Conservation (phyloP, 768 basidiomycete genomes). For the Rhodosporidiobolus odoratus region DNA sequence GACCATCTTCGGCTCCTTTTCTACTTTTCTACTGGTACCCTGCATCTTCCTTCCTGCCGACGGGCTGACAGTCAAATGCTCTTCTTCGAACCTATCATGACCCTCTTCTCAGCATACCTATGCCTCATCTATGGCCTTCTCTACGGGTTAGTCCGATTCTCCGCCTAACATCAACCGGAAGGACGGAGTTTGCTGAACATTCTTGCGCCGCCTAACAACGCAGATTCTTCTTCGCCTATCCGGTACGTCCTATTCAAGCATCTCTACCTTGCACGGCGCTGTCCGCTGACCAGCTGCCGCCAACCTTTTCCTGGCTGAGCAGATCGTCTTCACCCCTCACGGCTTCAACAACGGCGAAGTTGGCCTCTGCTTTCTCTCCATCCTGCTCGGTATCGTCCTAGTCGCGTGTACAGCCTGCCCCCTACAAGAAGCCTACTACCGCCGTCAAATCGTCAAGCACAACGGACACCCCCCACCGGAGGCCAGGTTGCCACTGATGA, state of each 20-base stretch:
- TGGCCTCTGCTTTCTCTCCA: background rate
- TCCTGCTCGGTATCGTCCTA: constrained; percentile 35
- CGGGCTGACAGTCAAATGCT: constrained; percentile 51
- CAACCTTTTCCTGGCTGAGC: too few relatives aligned
- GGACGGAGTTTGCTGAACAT: background rate
- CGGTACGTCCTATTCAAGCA: background rate
- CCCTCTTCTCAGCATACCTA: constrained; percentile 60
- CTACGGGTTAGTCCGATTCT: background rate
- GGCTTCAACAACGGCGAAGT: constrained; percentile 13
- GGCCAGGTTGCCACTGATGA: constrained; percentile 42
- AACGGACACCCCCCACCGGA: constrained; percentile 34
- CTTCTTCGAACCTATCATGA: constrained; percentile 58
- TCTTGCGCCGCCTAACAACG: background rate
- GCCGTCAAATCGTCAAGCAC: constrained; percentile 1
- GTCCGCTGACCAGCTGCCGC: too few relatives aligned
- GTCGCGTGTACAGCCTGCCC: constrained; percentile 40
- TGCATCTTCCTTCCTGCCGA: background rate
- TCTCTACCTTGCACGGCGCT: too few relatives aligned
- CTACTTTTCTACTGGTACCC: background rate
- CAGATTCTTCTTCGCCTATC: constrained; percentile 1
- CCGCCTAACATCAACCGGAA: constrained; percentile 3
- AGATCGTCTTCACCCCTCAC: constrained; percentile 19
- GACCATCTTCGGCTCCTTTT: too few relatives aligned
- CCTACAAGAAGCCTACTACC: constrained; percentile 42
- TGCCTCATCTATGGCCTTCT: constrained; percentile 51